Base-by-base conservation (phyloP, 1,284 basidiomycete species). In the Ustilago curta region DNA sequence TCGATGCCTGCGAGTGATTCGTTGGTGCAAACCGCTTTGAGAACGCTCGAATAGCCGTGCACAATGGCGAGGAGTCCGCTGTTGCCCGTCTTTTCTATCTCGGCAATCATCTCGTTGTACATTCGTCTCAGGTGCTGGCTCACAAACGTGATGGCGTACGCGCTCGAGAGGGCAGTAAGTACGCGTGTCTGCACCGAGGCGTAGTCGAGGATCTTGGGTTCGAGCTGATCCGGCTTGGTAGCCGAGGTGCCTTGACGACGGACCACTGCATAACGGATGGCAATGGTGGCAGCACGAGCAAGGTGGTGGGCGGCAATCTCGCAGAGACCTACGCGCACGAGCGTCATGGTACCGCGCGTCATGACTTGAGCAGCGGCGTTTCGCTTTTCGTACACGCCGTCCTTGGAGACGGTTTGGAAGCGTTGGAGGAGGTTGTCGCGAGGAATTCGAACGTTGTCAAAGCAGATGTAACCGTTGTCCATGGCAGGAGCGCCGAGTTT, bases 121-220 rank as follows among this genome's bases (percentile, higher is more conserved):
- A 77, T 52, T 3, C 44, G 25, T 5, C 77, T 48, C 40, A 80
- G 54, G 39, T 79, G 70, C 55, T 76, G 73, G 27, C 67, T 64
- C 37, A 59, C 65, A 55, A 80, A 77, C 0, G 73, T 79, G 56
- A 79, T 74, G 49, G 78, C 74, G 37, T 72, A 80, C 0, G 74
- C 63, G 21, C 67, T 70, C 49, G 78, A 61, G 9, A 80, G 59
- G 19, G 76, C 77, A 27, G 74, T 71, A 31, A 80, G 64, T 12
- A 80, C 77, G n/a, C 78, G 66, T 4, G 55, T 58, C 39, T 78
- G 77, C 2, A 79, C 77, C 4, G 60, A 66, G 14, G 78, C 55
- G 43, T 80, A 80, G 55, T 78, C 78, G 54, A 80, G 63, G 44
- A 80, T 80, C 61, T 80, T 76, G 21, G 72, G 76, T 43, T 78